Base-by-base conservation (phyloP, 768 basidiomycete genomes). In the Amanita pallidorosea region DNA sequence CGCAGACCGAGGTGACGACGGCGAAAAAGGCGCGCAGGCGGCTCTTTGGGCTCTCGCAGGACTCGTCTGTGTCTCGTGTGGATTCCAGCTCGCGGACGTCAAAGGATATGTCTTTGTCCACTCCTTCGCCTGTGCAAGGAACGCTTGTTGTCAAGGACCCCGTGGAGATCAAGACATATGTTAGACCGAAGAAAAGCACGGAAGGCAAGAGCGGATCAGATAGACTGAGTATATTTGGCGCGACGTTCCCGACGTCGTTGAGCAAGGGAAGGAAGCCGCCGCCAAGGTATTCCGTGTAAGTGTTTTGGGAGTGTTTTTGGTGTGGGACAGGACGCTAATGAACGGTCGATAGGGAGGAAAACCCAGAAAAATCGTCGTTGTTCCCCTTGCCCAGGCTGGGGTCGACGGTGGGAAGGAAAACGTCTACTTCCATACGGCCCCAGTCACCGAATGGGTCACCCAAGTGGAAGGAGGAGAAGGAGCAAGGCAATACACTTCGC, bases 141-240 rank as follows among this genome's bases (percentile, higher is more conserved):
- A 29, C 47, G 41, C 50, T 49, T 41, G 33, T 22, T 6, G 35
- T 17, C 23, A 63, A 55, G 47, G 60, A 36, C 46, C 56, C 60
- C 35, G 62, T 64, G 57, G 66, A 48, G 7, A 63, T 40, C 65
- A 65, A 38, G 68, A 66, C 48, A 49, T 71, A 72, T 27, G 61
- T 69, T 20, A 72, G 77, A 52, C 54, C 62, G 15, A 83, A 77
- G 65, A 75, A 73, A 54, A 75, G 73, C 53, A 43, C 67, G 13
- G 83, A 85, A 8, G 55, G 65, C 2, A 72, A 71, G 55, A 72
- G 68, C 49, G 60, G 62, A 11, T 59, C 68, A 4, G 84, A 87
- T 37, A 70, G 88, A n/a, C 63, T 88, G 54, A 92, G 90, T 59
- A 81, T 95, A 58, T 95, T 96, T 60, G 88, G 87, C 12, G 75